A percentile compares a stretch with the other conserved stretches of the same genome.
Evolutionary conservation across 805 yeast species (phyloP).

Genomic region (Ogataea neopini): DNA sequence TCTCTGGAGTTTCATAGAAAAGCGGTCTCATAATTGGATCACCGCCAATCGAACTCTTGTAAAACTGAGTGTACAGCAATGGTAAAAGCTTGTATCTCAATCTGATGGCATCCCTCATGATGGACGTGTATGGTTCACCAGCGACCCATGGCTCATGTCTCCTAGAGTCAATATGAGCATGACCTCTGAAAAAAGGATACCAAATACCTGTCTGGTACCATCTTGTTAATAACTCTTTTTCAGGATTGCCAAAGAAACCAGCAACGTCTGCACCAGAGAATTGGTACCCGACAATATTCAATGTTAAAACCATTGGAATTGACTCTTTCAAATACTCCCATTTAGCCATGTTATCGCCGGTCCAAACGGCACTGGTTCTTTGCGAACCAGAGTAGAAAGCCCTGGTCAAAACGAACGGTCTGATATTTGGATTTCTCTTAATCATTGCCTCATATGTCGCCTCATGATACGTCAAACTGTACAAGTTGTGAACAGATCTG

Average conservation of each 20-base stretch:
- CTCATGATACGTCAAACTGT: conserved; percentile 78
- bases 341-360: conserved; percentile 92
- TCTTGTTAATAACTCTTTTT: conserved; percentile 74
- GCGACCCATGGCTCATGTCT: conserved; percentile 92
- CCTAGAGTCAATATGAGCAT: conserved; percentile 91
- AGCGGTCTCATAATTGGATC: conserved; percentile 72
- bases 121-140: conserved; percentile 68
- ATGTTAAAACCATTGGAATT: conserved; percentile 83
- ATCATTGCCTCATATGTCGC: conserved; percentile 70
- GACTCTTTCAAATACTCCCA: conserved; percentile 87
- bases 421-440: conserved; percentile 48
- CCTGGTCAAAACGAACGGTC: conserved; percentile 89
- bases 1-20: conserved; percentile 55
- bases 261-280: conserved; percentile 97
- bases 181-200: conserved; percentile 96
- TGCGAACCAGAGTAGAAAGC: conserved; percentile 92
- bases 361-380: conserved; percentile 92
- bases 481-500: conserved; percentile 85
- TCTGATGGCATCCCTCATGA: conserved; percentile 68
- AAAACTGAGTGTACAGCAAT: conserved; percentile 75
- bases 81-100: conserved; percentile 80
- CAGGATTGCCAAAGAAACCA: conserved; percentile 92
- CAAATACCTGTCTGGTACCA: conserved; percentile 97
- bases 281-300: conserved; percentile 83
- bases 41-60: conserved; percentile 60